Conservation (phyloP, 306 rosid genomes). For the Acacia crassicarpa region DNA sequence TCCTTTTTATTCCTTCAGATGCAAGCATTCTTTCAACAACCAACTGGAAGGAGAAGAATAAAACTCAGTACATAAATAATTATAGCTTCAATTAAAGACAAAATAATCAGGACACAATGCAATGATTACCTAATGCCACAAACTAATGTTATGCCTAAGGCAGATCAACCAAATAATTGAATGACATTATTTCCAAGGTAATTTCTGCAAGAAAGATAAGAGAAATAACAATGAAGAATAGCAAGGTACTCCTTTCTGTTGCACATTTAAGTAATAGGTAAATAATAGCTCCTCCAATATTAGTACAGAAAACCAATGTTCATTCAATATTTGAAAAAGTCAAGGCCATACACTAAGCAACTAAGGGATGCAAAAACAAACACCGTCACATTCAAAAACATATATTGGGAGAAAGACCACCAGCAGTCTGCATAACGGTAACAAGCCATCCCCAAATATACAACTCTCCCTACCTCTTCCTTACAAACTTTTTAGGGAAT, state of each 20-base stretch:
- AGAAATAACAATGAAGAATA: constrained; percentile 1
- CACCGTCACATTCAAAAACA: not conserved
- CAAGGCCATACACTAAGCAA: not conserved
- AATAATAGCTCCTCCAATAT: not conserved
- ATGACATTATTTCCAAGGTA: constrained; percentile 9
- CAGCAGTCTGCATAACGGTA: not conserved
- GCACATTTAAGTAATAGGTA: not conserved
- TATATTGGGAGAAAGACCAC: not conserved
- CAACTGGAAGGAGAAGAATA: constrained; percentile 61
- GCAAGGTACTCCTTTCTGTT: not conserved
- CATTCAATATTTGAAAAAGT: not conserved
- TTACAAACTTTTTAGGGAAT: not conserved
- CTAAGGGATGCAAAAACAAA: not conserved
- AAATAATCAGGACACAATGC: constrained; percentile 20
- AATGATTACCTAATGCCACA: constrained; percentile 3
- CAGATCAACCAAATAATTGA: not conserved
- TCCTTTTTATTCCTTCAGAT: constrained; percentile 82
- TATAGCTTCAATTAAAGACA: constrained; percentile 18
- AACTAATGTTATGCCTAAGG: constrained; percentile 10
- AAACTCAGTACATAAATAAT: constrained; percentile 18
- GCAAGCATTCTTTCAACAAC: constrained; percentile 98
- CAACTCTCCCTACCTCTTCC: not conserved
- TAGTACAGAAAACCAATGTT: not conserved
- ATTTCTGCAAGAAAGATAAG: not conserved
- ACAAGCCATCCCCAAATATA: constrained; percentile 6